These are phyloP conservation scores for Boletus smithii DNA, from an alignment of 1,284 basidiomycete genomes.

Conservation along the genomic window DNA sequence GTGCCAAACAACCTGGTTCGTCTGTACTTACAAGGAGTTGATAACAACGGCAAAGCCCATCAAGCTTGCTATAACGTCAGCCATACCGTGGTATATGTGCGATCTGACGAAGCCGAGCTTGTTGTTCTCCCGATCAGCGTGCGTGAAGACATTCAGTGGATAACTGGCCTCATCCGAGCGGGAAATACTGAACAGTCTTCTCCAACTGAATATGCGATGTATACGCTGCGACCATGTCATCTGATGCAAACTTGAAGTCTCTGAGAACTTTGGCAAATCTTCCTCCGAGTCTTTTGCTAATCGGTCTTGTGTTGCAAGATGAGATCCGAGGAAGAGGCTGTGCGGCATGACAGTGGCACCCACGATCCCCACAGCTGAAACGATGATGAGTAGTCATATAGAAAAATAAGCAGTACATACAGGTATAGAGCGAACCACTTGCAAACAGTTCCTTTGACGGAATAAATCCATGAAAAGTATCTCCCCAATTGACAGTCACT, in stretches of 20 bases:
- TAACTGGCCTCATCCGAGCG: conserved; percentile 20
- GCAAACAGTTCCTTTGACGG: conserved; percentile 69
- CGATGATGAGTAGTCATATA: conserved; percentile 5
- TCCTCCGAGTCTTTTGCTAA: conserved; percentile 30
- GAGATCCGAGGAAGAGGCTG: conserved; percentile 85
- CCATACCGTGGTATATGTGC: conserved; percentile 76
- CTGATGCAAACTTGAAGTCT: background rate
- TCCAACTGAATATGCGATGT: conserved; percentile 15
- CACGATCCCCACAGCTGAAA: conserved; percentile 73
- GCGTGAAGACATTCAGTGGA: conserved; percentile 33
- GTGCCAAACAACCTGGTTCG: background rate
- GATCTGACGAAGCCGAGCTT: conserved; percentile 64
- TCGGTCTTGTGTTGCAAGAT: conserved; percentile 79
- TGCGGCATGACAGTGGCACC: conserved; percentile 92
- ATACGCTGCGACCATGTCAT: conserved; percentile 10
- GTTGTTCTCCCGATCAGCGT: conserved; percentile 64
- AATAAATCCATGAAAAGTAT: conserved; percentile 82
- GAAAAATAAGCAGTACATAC: conserved; percentile 38
- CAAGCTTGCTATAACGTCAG: conserved; percentile 63
- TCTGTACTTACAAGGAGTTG: conserved; percentile 65
- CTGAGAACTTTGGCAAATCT: conserved; percentile 12
- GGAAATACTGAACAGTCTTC: conserved; percentile 20
- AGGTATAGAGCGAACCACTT: conserved; percentile 73
- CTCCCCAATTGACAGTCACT: conserved; percentile 72
- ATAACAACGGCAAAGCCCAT: conserved; percentile 84